Evolutionary conservation across 306 rosid genomes (phyloP).

Genomic region (Potentilla sterilis): DNA sequence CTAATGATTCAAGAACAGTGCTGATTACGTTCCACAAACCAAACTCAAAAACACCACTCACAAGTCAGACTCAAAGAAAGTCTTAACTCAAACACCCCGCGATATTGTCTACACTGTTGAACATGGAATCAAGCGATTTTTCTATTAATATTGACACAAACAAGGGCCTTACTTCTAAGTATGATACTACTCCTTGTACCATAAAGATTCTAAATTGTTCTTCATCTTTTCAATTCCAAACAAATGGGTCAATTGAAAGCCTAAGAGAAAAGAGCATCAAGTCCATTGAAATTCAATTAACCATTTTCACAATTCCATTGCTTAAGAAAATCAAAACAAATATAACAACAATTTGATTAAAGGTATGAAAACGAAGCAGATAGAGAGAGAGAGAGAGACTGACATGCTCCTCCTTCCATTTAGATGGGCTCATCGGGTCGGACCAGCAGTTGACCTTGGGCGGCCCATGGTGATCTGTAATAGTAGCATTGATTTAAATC

Average conservation of each 20-base stretch:
- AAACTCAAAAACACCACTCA: neutral
- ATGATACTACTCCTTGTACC: neutral
- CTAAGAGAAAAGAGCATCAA: neutral
- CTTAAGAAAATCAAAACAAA: neutral
- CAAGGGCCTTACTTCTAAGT: neutral
- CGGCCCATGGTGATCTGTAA: slow-evolving; percentile 86
- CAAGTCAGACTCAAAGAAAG: no score
- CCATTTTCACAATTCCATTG: neutral
- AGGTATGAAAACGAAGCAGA: neutral
- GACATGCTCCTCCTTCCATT: slow-evolving; percentile 99
- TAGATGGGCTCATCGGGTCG: slow-evolving; percentile 89
- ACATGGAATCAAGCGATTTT: neutral
- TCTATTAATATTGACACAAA: neutral
- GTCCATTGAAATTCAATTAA: neutral
- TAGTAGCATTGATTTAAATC: neutral
- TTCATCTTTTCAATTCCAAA: neutral
- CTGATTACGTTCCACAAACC: neutral
- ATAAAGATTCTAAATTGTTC: neutral
- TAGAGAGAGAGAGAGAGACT: slow-evolving; percentile 23
- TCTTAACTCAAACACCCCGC: no score
- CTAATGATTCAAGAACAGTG: neutral
- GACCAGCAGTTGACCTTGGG: slow-evolving; percentile 69
- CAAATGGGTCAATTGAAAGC: neutral
- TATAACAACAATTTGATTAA: neutral
- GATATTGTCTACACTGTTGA: neutral